phyloP scores from a whole-genome alignment of 2,329 filamentous ascomycete genomes.

The Acephala macrosclerotiorum region DNA sequence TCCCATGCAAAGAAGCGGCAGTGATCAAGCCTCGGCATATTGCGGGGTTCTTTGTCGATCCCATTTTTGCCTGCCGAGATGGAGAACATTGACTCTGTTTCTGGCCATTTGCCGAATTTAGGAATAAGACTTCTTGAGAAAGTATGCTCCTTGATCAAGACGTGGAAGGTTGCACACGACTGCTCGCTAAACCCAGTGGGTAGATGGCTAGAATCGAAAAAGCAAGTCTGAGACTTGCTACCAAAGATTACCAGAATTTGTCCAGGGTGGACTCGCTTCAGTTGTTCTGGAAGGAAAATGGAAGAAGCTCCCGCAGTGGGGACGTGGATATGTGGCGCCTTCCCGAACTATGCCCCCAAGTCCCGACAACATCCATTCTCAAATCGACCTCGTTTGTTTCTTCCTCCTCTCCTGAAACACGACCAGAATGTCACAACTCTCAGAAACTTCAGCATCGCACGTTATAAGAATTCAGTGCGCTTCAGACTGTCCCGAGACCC shows the following conservation, averaged over 20 bases:
- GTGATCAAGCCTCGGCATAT: not conserved
- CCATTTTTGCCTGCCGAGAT: not conserved
- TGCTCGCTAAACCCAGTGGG: too few relatives aligned
- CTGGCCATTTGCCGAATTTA: not conserved
- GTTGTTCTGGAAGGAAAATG: conserved; percentile 1
- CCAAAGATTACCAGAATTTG: not conserved
- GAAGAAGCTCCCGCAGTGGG: not conserved
- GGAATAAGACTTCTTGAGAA: not conserved
- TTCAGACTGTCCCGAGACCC: too few relatives aligned
- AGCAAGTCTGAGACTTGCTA: not conserved
- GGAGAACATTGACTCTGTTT: not conserved
- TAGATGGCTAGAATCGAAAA: too few relatives aligned
- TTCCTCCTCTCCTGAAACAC: not conserved
- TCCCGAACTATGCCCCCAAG: not conserved
- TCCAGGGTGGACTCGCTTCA: not conserved
- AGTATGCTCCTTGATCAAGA: too few relatives aligned
- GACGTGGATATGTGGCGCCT: not conserved
- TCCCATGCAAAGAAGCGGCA: not conserved
- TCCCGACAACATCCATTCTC: not conserved
- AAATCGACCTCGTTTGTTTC: not conserved
- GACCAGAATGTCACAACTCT: too few relatives aligned
- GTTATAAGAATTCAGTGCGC: too few relatives aligned
- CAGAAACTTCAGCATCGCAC: too few relatives aligned
- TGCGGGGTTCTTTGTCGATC: not conserved
- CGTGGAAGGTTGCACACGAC: too few relatives aligned